Evolutionary conservation across 352 stramenopile species (phyloP), one percentile per base, ranked within the genome.

Genomic region (Peronospora farinosa): DNA sequence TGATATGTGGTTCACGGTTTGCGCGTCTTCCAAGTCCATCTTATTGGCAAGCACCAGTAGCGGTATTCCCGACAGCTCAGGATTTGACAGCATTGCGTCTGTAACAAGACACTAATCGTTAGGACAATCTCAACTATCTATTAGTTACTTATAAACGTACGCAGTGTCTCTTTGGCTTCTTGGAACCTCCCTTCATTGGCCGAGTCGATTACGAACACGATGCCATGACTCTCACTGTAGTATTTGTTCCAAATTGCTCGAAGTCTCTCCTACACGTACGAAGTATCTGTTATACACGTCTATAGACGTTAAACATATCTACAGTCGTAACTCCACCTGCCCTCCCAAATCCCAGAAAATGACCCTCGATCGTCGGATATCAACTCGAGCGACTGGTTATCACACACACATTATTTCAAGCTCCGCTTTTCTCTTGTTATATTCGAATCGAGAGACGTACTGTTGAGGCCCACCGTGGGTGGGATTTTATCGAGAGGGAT

Each of bases 201-300:
- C 16, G 85, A 82, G 58, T 97, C 88, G 38, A 97, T 64, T 40
- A 97, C 85, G 49, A 96, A 97, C 41, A 97, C 78, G 30, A 97
- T 73, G 32, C 82, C 88, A 58, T 97, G 84, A 40, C 88, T 93
- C 58, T 96, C 86, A 32, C 80, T 90, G 66, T 96, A 97, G 55
- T 97, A 97, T 59, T 95, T 96, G 64, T 94, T 90, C 88, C 88
- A 97, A 41, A 97, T 95, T 19, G 81, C 80, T 28, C 88, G 78
- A 54, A 97, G 64, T 25, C 83, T 80, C 38, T 92, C 78, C 76
- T 87, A 30, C 19, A 19, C 38, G 19, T 32, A 64, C 0, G 23
- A 4, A 27, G 15, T 27, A 41, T 33, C 2, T 15, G 6, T 40
- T 7, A n/a, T 2, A 13, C 25, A 5, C 46, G 38, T 12, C 5